phyloP scores from a whole-genome alignment of 768 basidiomycete species.

The Rubroboletus satanas region DNA sequence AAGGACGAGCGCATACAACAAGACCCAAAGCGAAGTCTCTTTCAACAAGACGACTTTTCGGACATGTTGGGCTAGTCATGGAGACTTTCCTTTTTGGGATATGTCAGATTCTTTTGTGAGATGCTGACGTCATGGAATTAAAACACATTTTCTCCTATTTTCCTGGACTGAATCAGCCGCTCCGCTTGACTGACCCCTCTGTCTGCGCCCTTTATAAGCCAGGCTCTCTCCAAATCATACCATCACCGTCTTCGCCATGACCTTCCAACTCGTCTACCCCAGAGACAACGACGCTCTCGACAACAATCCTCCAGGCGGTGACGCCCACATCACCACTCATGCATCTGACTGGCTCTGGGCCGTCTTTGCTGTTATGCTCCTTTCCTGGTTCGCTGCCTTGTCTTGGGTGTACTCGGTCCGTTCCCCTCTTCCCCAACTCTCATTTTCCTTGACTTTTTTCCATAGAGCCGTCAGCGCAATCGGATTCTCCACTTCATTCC shows the following conservation, averaged over 20 bases:
- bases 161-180: slow-evolving; percentile 11
- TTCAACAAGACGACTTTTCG: slow-evolving; percentile 46
- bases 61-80: slow-evolving; percentile 38
- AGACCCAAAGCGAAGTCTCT: slow-evolving; percentile 46
- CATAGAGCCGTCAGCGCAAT: slow-evolving; percentile 36
- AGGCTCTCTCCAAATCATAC: accelerated
- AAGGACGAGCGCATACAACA: slow-evolving; percentile 79
- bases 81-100: slow-evolving; percentile 12
- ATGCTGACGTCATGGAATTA: slow-evolving; percentile 22
- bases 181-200: slow-evolving; percentile 12
- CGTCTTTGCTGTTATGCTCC: slow-evolving; percentile 47
- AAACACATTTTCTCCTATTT: slow-evolving; percentile 16
- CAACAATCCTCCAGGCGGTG: slow-evolving; percentile 35
- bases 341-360: slow-evolving; percentile 56
- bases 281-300: slow-evolving; percentile 31
- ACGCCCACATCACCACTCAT: slow-evolving; percentile 38
- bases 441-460: not conserved
- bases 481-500: slow-evolving; percentile 50
- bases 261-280: slow-evolving; percentile 1
- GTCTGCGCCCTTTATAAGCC: slow-evolving; percentile 8
- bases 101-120: slow-evolving; percentile 8
- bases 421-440: not conserved
- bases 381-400: slow-evolving; percentile 38
- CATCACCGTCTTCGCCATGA: slow-evolving; percentile 18
- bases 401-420: slow-evolving; percentile 34